Evolutionary conservation across 2,329 filamentous ascomycete species (phyloP), one percentile per base, ranked within the genome.

Genomic region (Pseudogymnoascus sp.): DNA sequence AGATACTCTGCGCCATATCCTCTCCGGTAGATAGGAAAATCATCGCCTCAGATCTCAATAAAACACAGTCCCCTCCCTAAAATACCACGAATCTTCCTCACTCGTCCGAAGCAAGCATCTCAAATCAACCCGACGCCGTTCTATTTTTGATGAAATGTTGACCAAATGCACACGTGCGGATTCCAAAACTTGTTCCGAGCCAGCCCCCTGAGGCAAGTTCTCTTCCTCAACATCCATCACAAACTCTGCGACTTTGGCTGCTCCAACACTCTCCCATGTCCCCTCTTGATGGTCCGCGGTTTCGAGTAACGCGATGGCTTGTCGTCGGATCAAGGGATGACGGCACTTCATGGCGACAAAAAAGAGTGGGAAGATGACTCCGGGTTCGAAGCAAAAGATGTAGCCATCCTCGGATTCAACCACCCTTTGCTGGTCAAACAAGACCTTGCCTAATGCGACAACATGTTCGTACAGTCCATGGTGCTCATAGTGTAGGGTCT

Each of bases 341-440:
- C 84, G 80, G 68, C 85, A 88, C 69, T 86, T 86, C 11, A 83
- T 86, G 5, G 84, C 85, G 14, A 86, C 83, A 5, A 87, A 80
- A 66, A 84, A 88, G 1, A 89, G 77, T 0, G 84, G 83, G 5
- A 84, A 82, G 4, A 88, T 79, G 62, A 88, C 83, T 28, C 84
- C 85, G 6, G 50, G 44, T 53, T 53, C 44, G 7, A 53, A 46
- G 42, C 18, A 46, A 5, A 46, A 46, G 5, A 46, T 21, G 42
- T 46, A 46, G 42, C 42, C 18, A 1, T 46, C 18, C 42, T 2
- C 14, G 21, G 18, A 14, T 14, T 5, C 21, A 25, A 2, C 21
- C 1, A 12, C 18, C 21, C 3, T 23, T 23, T 25, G 18, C 5
- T 46, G 42, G 42, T 14, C 21, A 2, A 61, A 37, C 10, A 65